phyloP scores from a whole-genome alignment of 257 asterid genomes.

The Fraxinus pennsylvanica region DNA sequence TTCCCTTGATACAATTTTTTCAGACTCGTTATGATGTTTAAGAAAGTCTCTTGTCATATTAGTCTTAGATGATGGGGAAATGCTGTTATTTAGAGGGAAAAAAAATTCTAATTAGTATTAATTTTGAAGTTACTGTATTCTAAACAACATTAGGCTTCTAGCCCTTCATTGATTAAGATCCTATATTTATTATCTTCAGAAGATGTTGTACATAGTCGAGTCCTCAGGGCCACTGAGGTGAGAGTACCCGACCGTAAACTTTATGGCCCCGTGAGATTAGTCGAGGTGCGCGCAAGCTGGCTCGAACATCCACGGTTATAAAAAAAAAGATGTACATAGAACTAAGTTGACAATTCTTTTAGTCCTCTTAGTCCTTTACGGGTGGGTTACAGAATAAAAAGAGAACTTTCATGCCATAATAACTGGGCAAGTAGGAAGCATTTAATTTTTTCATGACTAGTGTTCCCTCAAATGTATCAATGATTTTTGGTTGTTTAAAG shows the following conservation, averaged over 20 bases:
- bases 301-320: too few species aligned
- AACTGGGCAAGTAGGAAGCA: neutral
- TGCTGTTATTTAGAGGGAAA: neutral
- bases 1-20: slow-evolving; percentile 10
- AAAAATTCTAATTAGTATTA: neutral
- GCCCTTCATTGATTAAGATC: neutral
- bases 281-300: too few species aligned
- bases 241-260: too few species aligned
- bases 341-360: neutral
- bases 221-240: too few species aligned
- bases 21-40: neutral
- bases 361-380: neutral
- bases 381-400: neutral
- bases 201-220: neutral
- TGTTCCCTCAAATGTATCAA: neutral
- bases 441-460: neutral
- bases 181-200: slow-evolving; percentile 5
- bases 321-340: neutral
- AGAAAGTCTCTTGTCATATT: slow-evolving; percentile 6
- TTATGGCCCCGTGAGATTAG: too few species aligned
- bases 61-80: slow-evolving; percentile 4
- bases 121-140: neutral
- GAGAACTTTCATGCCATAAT: neutral
- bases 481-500: neutral
- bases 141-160: slow-evolving; percentile 12